Base-by-base conservation (phyloP, 129 eudicot genomes). In the Flaveria bidentis region DNA sequence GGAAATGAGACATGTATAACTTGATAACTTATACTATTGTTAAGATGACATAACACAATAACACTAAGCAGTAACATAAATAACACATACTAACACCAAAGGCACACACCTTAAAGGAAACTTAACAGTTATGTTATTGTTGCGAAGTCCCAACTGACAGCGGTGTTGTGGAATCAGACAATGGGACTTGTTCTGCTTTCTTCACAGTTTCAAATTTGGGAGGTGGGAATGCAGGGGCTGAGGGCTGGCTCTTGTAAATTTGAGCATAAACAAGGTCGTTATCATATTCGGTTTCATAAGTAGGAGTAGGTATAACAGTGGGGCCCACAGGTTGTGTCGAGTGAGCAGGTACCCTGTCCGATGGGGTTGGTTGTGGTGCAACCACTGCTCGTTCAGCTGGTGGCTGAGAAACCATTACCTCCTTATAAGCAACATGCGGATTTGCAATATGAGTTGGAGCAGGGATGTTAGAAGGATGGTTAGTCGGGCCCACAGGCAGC, bases 211-310 rank as follows among this genome's bases (percentile, higher is more conserved):
- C 87, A 46, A 80, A 84, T 65, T 76, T 88, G 23, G 85, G 76
- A 71, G 85, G 60, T 10, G 84, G 76, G 61, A 86, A 77, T 20
- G 75, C 71, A 36, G 98, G 97, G 20, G 81, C 89, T 0, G 95
- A 78, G 33, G 97, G 96, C 87, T 92, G 97, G 73, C 89, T 83
- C 69, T 93, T 90, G 81, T 93, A 93, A 66, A 93, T 88, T 80
- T 87, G 93, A 75, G 92, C 89, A 80, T 84, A 91, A 55, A 87
- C 92, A 78, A 89, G 87, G 58, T 90, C 97, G 23, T 90, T 90
- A 9, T 87, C 96, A 69, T 83, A 84, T 69, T 88, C 97, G 36
- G 67, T 68, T 67, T 61, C 80, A 72, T 65, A 67, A 56, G 26
- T 72, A 56, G 79, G 56, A 71, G 72, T 49, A 46, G 72, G 85